phyloP scores from a whole-genome alignment of 1,139 yeast species.

The Pichia sp. region DNA sequence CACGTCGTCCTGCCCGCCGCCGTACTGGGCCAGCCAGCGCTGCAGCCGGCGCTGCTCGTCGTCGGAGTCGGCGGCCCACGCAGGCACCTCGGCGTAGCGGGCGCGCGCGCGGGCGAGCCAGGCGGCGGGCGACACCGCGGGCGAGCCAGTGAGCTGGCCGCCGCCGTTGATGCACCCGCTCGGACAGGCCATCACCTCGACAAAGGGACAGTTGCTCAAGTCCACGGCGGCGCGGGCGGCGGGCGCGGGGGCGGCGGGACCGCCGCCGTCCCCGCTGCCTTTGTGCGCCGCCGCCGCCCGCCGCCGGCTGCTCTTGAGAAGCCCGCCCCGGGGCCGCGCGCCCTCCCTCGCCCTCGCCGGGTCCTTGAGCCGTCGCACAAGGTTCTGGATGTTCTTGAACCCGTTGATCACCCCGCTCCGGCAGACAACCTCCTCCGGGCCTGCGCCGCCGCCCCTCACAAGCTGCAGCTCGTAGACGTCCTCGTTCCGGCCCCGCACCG shows the following conservation, averaged over 20 bases:
- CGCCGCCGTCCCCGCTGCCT: constrained; percentile 19
- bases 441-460: constrained; percentile 30
- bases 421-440: constrained; percentile 39
- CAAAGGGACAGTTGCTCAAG: constrained; percentile 69
- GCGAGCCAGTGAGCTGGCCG: constrained; percentile 62
- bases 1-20: not conserved
- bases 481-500: constrained; percentile 61
- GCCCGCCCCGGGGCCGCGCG: constrained; percentile 16
- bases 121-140: constrained; percentile 31
- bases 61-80: not conserved
- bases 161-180: constrained; percentile 98
- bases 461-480: constrained; percentile 73
- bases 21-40: not conserved
- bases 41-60: not conserved
- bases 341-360: constrained; percentile 4
- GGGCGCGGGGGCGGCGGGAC: constrained; percentile 19
- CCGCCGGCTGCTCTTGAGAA: constrained; percentile 27
- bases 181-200: constrained; percentile 98
- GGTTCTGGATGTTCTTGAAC: constrained; percentile 87
- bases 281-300: constrained; percentile 17
- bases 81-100: not conserved
- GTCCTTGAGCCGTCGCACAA: constrained; percentile 71
- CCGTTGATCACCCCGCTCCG: constrained; percentile 82
- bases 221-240: constrained; percentile 33
- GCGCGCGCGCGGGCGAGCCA: not conserved